Base-by-base conservation (phyloP, 192 early-diverging fungal genomes). In the Podochytrium sp. region DNA sequence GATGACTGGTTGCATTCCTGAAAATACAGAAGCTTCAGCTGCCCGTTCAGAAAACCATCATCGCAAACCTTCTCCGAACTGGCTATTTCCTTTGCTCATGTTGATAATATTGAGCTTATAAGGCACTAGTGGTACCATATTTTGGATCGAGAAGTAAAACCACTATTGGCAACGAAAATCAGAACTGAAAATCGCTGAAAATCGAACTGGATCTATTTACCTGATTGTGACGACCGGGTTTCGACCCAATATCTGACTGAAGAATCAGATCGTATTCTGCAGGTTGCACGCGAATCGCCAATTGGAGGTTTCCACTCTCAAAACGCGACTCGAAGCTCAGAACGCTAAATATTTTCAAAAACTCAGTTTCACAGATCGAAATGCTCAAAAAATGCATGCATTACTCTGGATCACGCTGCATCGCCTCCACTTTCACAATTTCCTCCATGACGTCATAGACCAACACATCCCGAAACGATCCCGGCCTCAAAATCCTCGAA, bases 61-160 rank as follows among this genome's bases (percentile, higher is more conserved):
- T 39, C 51, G 27, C 16, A 10, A 59, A 84, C 83, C 85, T 41
- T 80, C 75, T 73, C 80, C 80, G 58, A 85, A 87, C 64, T 87
- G 85, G 41, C 81, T 83, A 6, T 43, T 71, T 27, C 76, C 59
- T 73, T 87, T 87, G 70, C 81, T 83, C 78, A 87, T 74, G 52
- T 87, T 87, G 62, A 87, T 60, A 35, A 87, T 85, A 60, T 81
- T 87, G 74, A 87, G 83, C 53, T 77, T 81, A 67, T 87, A 87
- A 27, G 75, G 3, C 18, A 52, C 39, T 33, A 69, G 71, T 5
- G 79, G 43, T 14, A 42, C 38, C 78, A 80, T 77, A 55, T 74
- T 43, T 56, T 57, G 35, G 1, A 84, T 71, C 2, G 83, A 83
- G 66, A 87, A 87, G 63, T 78, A 85, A 66, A 87, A 87, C 85